Evolutionary conservation across 176 grass and related monocot genomes (phyloP), one percentile per base, ranked within the genome.

Genomic region (Bromus sterilis): DNA sequence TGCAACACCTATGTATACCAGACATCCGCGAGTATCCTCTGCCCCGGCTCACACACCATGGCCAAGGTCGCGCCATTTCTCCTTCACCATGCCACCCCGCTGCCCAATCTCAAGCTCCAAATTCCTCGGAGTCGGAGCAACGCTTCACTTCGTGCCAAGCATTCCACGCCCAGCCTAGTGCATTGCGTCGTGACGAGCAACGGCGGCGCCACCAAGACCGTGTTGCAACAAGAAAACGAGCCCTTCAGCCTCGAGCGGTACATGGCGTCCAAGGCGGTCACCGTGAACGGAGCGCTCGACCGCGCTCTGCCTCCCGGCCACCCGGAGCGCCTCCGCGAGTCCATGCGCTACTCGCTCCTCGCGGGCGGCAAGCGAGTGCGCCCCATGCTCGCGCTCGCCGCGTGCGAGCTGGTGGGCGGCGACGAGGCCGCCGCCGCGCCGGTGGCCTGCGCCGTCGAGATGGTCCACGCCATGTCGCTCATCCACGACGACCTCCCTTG

Each of bases 401-500:
- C 68, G 14, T 46, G 68, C 68, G 68, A 18, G 68, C 41, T 72
- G 68, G 40, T 72, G 68, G 40, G 68, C 25, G 41, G 68, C 68
- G 7, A 18, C 68, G 24, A 43, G 68, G 68, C 68, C 14, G 68
- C 25, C 40, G 68, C 68, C 25, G 4, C 15, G 24, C 68, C 68
- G 6, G 68, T 72, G 14, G 68, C 68, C 68, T 72, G 68, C 68
- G 68, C 68, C 25, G 68, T 72, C 68, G 68, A 72, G 68, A 72
- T 72, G 68, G 68, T 72, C 40, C 68, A 72, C 68, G 43, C 68
- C 68, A 72, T 72, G 68, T 72, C 68, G 68, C 68, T 72, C 68
- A 43, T 72, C 41, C 68, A 72, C 68, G 68, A 72, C 41, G 68
- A 72, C 40, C 68, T 72, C 68, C 68, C 68, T 14, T 72, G 68